Evolutionary conservation across 2,329 filamentous ascomycete genomes (phyloP).

Genomic region (Mycogone perniciosa): DNA sequence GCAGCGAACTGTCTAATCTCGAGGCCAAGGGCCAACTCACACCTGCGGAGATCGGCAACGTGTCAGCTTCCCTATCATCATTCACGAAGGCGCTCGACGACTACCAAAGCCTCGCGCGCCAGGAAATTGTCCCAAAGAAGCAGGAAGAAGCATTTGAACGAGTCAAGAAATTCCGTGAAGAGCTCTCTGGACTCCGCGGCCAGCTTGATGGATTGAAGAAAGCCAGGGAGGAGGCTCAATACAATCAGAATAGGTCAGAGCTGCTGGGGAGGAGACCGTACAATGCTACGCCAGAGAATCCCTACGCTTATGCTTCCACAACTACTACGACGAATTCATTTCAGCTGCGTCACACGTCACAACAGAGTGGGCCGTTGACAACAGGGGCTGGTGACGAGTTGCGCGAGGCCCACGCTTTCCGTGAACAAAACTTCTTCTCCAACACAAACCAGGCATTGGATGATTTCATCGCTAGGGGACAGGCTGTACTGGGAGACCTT

Average conservation of each 20-base stretch:
- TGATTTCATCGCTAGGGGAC: slow-evolving; percentile 85
- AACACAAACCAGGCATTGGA: slow-evolving; percentile 81
- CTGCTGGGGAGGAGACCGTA: slow-evolving; percentile 81
- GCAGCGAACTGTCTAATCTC: slow-evolving; percentile 67
- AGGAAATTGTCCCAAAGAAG: slow-evolving; percentile 85
- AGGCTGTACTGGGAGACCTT: slow-evolving; percentile 83
- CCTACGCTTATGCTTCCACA: slow-evolving; percentile 60
- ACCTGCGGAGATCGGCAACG: slow-evolving; percentile 53
- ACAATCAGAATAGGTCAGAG: slow-evolving; percentile 64
- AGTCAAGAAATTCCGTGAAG: slow-evolving; percentile 75
- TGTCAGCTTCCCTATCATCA: slow-evolving; percentile 69
- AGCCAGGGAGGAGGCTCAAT: slow-evolving; percentile 66
- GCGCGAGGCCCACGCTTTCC: slow-evolving; percentile 75
- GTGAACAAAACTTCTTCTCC: slow-evolving; percentile 83
- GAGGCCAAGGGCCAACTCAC: slow-evolving; percentile 59
- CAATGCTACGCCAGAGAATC: slow-evolving; percentile 79
- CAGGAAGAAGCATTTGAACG: slow-evolving; percentile 85
- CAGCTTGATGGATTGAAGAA: slow-evolving; percentile 73
- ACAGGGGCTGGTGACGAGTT: slow-evolving; percentile 54
- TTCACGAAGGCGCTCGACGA: slow-evolving; percentile 90
- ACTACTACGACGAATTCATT: slow-evolving; percentile 28
- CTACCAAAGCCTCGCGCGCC: slow-evolving; percentile 76
- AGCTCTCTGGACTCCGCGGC: slow-evolving; percentile 72
- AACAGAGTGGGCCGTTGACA: slow-evolving; percentile 23
- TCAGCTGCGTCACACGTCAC: slow-evolving; percentile 38